These are phyloP conservation scores for Pythium phragmitis DNA, from an alignment of 352 stramenopile species.

Conservation along the genomic window DNA sequence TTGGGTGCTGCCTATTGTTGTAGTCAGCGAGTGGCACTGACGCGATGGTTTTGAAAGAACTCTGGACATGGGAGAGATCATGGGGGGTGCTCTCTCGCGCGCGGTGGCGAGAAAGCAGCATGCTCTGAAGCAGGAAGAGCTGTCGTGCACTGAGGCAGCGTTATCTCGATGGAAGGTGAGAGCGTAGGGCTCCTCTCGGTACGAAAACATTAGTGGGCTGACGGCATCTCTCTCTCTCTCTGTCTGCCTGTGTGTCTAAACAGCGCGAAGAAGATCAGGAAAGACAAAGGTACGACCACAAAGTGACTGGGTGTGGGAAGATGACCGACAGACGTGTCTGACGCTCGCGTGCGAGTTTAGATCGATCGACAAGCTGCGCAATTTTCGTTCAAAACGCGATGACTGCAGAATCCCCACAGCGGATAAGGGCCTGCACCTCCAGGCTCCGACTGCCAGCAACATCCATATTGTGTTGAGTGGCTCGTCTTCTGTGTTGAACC, in stretches of 20 bases:
- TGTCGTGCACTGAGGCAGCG: constrained; percentile 1
- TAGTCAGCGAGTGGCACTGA: background rate
- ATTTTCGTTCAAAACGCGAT: background rate
- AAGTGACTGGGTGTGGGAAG: background rate
- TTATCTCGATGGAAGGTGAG: constrained; percentile 15
- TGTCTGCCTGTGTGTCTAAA: too few relatives aligned
- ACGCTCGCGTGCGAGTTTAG: background rate
- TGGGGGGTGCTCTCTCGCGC: background rate
- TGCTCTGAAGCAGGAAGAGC: constrained; percentile 5
- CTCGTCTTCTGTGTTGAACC: constrained; percentile 12
- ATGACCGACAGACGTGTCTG: background rate
- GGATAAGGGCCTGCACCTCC: background rate
- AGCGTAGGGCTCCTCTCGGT: background rate
- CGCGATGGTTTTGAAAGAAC: background rate
- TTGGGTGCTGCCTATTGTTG: background rate
- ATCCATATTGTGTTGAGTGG: background rate
- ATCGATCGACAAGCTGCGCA: constrained; percentile 15
- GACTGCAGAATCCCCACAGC: background rate
- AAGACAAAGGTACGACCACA: constrained; percentile 9
- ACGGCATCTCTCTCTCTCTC: background rate
- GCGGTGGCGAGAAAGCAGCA: constrained; percentile 6
- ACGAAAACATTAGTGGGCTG: background rate
- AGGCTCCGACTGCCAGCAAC: background rate
- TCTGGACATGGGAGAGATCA: background rate
- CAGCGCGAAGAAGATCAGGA: constrained; percentile 3